A percentile compares a stretch with the other conserved stretches of the same genome.
Evolutionary conservation across 2,329 filamentous ascomycete genomes (phyloP).

Genomic region (Monosporascus sp.): DNA sequence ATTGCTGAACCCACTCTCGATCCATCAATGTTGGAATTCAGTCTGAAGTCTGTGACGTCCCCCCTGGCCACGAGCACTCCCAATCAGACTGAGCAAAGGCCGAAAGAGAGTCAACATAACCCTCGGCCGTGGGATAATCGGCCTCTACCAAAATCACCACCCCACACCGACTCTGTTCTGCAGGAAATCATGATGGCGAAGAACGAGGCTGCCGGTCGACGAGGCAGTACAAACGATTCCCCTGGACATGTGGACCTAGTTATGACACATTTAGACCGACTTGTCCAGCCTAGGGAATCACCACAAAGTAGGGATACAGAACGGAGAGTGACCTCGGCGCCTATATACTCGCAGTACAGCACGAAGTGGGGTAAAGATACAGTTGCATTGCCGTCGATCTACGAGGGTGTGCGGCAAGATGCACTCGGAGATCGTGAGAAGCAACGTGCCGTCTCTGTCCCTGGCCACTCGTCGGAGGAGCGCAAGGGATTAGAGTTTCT

Average conservation of each 20-base stretch:
- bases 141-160: conserved; percentile 46
- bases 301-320: conserved; percentile 26
- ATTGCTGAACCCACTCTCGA: conserved; percentile 6
- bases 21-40: conserved; percentile 4
- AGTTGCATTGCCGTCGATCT: conserved; percentile 43
- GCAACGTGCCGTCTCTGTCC: conserved; percentile 42
- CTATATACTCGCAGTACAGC: conserved; percentile 37
- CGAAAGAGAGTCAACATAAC: conserved; percentile 5
- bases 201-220: conserved; percentile 9
- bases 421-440: conserved; percentile 24
- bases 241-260: conserved; percentile 10
- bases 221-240: conserved; percentile 2
- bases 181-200: conserved; percentile 19
- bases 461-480: conserved; percentile 26
- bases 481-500: conserved; percentile 39
- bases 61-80: conserved; percentile 9
- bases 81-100: conserved; percentile 4
- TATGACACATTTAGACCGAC: conserved; percentile 13
- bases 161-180: conserved; percentile 24
- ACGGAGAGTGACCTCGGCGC: conserved; percentile 47
- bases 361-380: conserved; percentile 31
- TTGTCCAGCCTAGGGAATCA: conserved; percentile 5
- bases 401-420: conserved; percentile 30
- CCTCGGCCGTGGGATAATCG: conserved; percentile 38
- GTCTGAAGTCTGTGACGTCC: conserved; percentile 1